Evolutionary conservation across 352 stramenopile genomes (phyloP).

Genomic region (Phytopythium ostracodes): DNA sequence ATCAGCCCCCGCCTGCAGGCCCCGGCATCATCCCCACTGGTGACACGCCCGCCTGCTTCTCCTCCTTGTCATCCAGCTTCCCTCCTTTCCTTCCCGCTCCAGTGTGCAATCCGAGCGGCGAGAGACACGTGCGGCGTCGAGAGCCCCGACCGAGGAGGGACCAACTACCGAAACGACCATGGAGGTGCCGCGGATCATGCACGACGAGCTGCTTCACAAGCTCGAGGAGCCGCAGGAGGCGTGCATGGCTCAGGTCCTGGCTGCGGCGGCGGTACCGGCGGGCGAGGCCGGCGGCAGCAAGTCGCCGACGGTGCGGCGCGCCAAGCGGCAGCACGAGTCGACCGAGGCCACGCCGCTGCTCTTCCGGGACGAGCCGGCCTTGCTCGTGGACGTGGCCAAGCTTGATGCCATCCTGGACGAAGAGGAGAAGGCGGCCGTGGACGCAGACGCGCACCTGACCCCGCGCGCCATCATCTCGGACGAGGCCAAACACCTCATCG

Average conservation of each 20-base stretch:
- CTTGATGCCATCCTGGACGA: slow-evolving; percentile 31
- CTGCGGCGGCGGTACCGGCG: slow-evolving; percentile 5
- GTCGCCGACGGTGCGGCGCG: slow-evolving; percentile 2
- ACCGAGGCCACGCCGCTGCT: slow-evolving; percentile 24
- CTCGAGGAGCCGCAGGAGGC: slow-evolving; percentile 39
- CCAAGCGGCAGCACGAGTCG: neutral
- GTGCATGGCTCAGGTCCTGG: slow-evolving; percentile 21
- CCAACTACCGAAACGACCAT: slow-evolving; percentile 17
- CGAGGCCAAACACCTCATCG: slow-evolving; percentile 25
- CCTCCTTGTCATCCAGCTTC: neutral
- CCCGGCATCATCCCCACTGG: neutral
- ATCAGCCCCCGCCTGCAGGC: neutral
- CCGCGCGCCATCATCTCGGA: slow-evolving; percentile 33
- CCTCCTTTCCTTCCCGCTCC: neutral
- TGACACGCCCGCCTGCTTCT: neutral
- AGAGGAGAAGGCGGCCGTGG: slow-evolving; percentile 28
- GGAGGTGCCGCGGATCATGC: slow-evolving; percentile 39
- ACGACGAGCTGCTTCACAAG: slow-evolving; percentile 49
- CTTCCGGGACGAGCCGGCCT: slow-evolving; percentile 1
- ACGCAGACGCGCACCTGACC: slow-evolving; percentile 17
- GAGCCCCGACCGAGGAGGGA: neutral
- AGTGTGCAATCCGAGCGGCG: slow-evolving; percentile 7
- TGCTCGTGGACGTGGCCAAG: slow-evolving; percentile 22
- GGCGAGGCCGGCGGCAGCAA: slow-evolving; percentile 7
- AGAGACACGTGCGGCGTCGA: neutral